Percentiles rank a stretch among this genome's conserved stretches.
Evolutionary conservation across 345 rosid genomes (phyloP).

Genomic region (Lepidium sativum): DNA sequence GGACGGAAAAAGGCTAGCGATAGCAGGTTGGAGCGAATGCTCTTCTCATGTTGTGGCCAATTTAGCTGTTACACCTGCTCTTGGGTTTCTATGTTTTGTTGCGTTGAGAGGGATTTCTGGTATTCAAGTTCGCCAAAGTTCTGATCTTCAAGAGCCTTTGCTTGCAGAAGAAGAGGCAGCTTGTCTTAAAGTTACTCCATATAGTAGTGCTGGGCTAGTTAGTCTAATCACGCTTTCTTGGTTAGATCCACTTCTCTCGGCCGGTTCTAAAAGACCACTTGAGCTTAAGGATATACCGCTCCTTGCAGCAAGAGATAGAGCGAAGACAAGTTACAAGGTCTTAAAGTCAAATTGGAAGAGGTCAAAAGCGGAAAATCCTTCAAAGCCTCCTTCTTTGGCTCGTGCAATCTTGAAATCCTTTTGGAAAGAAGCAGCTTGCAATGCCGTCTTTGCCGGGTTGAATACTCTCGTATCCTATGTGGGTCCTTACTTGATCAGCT

Average conservation of each 20-base stretch:
- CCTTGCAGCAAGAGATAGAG: constrained; percentile 75
- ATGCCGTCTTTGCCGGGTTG: constrained; percentile 86
- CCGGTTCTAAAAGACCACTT: constrained; percentile 89
- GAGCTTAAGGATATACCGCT: constrained; percentile 98
- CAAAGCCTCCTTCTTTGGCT: constrained; percentile 82
- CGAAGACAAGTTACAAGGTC: constrained; percentile 80
- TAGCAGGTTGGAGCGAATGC: constrained; percentile 45
- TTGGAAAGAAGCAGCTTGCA: constrained; percentile 94
- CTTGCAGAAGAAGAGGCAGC: constrained; percentile 82
- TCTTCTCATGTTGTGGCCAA: constrained; percentile 65
- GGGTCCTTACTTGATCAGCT: constrained; percentile 92
- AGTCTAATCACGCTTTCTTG: constrained; percentile 87
- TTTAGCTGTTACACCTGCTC: constrained; percentile 75
- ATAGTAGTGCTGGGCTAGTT: constrained; percentile 61
- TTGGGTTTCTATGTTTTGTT: constrained; percentile 71
- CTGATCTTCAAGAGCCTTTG: constrained; percentile 85
- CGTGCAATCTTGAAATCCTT: constrained; percentile 82
- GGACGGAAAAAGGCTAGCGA: constrained; percentile 56
- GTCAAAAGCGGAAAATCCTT: constrained; percentile 57
- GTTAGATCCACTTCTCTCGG: constrained; percentile 87
- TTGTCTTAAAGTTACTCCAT: constrained; percentile 79
- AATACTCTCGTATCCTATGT: constrained; percentile 92
- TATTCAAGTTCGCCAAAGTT: constrained; percentile 43
- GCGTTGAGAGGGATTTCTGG: constrained; percentile 70
- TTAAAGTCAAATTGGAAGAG: constrained; percentile 91